Conservation (phyloP, 148 eudicot genomes). For the Rhododendron molle region DNA sequence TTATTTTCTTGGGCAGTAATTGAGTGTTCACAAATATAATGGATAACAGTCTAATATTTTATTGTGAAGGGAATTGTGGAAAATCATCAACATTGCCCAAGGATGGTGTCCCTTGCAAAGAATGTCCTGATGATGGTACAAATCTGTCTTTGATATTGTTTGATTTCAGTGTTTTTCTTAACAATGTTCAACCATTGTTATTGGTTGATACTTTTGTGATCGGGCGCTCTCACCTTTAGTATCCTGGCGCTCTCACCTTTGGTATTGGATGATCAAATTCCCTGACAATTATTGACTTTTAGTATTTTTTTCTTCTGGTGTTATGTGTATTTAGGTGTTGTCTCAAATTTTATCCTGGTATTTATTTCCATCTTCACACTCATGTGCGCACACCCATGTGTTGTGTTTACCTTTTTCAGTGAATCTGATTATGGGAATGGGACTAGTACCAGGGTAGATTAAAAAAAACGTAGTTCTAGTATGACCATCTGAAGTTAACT, state of each 20-base stretch:
- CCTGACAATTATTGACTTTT: neutral
- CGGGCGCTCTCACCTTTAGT: neutral
- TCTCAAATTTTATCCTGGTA: neutral
- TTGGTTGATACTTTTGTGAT: neutral
- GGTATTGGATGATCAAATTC: neutral
- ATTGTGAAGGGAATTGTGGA: neutral
- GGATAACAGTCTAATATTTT: neutral
- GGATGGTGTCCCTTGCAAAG: neutral
- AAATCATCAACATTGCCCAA: neutral
- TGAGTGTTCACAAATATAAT: neutral
- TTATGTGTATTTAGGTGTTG: neutral
- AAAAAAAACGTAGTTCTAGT: neutral
- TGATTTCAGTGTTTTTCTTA: neutral
- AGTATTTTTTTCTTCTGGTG: neutral
- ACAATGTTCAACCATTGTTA: neutral
- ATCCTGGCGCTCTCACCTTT: neutral
- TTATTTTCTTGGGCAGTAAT: neutral
- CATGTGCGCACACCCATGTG: too few relatives aligned
- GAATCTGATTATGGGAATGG: neutral
- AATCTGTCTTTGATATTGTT: neutral
- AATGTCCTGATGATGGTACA: slow-evolving; percentile 7
- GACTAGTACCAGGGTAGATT: neutral
- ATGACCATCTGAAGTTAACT: neutral
- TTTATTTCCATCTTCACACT: neutral
- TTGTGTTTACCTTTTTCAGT: neutral